Percentiles rank a stretch among this genome's conserved stretches.
Evolutionary conservation across 192 early-diverging fungal genomes (phyloP).

Genomic region (Coemansia sp.): DNA sequence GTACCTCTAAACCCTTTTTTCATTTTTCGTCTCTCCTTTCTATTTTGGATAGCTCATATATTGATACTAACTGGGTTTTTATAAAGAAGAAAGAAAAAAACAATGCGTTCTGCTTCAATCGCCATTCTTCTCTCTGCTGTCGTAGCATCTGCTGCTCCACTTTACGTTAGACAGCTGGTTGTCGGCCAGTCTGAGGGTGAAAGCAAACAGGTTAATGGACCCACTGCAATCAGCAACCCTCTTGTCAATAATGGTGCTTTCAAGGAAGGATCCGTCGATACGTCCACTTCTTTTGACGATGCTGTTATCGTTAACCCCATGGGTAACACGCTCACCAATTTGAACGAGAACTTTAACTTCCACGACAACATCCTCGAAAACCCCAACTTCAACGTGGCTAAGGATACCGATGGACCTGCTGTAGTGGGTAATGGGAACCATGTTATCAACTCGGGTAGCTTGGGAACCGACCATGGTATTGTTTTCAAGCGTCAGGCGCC

Average conservation of each 20-base stretch:
- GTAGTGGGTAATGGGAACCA: conserved; percentile 47
- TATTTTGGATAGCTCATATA: too few relatives aligned
- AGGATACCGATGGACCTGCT: conserved; percentile 19
- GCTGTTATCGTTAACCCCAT: conserved; percentile 27
- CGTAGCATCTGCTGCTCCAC: conserved; percentile 28
- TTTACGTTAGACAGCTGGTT: conserved; percentile 24
- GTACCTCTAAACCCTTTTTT: too few relatives aligned
- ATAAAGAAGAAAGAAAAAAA: too few relatives aligned
- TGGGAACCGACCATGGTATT: not conserved
- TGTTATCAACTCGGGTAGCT: conserved; percentile 5
- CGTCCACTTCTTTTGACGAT: conserved; percentile 29
- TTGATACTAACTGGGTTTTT: too few relatives aligned
- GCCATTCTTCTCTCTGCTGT: conserved; percentile 21
- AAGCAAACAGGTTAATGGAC: conserved; percentile 31
- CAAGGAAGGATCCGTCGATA: conserved; percentile 26
- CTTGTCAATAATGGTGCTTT: conserved; percentile 36
- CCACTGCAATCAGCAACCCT: conserved; percentile 33
- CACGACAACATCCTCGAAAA: conserved; percentile 45
- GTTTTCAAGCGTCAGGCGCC: conserved; percentile 30
- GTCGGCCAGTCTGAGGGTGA: conserved; percentile 29
- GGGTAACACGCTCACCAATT: conserved; percentile 21
- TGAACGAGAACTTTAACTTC: conserved; percentile 35
- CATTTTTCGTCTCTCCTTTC: too few relatives aligned
- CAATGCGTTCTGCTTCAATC: not conserved
- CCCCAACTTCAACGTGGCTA: conserved; percentile 33